Evolutionary conservation across 176 grass and related monocot genomes (phyloP), one percentile per base, ranked within the genome.

Genomic region (Metroxylon sagu): DNA sequence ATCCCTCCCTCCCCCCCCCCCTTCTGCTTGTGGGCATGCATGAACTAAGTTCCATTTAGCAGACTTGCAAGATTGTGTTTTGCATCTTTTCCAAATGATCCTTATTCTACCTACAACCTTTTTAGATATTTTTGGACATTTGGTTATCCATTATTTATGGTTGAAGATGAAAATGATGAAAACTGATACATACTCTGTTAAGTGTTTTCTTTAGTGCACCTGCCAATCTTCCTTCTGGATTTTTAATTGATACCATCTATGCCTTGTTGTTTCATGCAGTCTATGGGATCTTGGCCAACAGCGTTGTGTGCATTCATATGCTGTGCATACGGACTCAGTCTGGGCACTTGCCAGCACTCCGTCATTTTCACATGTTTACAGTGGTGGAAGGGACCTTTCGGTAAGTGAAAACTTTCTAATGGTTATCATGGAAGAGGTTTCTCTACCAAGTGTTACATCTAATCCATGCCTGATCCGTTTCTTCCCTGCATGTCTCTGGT

Each of bases 251-350:
- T 6, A 31, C 1, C 2, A 55, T 23, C 21, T 25, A 54, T 65
- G 48, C 53, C 23, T 55, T 69, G 54, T 68, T 77, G 53, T 74
- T 17, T 69, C 55, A 67, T 71, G 51, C 77, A 98, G 93, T 66
- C 56, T 92, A 65, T 98, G 93, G 93, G 93, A 98, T 87, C 74
- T 98, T 62, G 93, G 93, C 79, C 93, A 98, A 58, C 93, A 98
- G 35, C 85, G 87, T 4, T 98, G 93, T 74, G 71, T 98, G 57
- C 93, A 98, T 77, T 98, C 87, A 76, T 98, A 98, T 78, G 93
- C 84, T 61, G 87, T 98, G 62, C 87, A 98, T 75, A 98, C 87
- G 25, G 84, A 98, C 74, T 98, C 93, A 6, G 87, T 98, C 56
- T 98, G 87, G 93, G 87, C 87, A 0, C 93, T 98, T 72, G 87